A percentile compares a stretch with the other conserved stretches of the same genome.
phyloP scores from a whole-genome alignment of 306 rosid species.

The Prunus padus region DNA sequence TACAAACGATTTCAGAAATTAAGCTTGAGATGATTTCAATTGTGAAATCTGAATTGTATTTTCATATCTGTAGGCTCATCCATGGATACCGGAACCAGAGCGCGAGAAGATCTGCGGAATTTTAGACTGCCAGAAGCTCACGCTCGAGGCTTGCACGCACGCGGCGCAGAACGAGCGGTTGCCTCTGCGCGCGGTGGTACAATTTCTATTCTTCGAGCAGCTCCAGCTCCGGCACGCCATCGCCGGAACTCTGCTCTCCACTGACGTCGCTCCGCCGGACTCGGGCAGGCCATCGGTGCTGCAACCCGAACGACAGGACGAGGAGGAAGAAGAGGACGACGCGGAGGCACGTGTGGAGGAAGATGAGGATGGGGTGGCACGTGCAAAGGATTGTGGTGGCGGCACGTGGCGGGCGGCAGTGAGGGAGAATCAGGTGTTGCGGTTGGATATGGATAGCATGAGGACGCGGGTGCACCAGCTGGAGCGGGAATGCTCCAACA shows the following conservation, averaged over 20 bases:
- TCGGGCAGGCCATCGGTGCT: conserved; percentile 46
- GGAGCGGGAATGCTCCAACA: conserved; percentile 88
- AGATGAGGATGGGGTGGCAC: conserved; percentile 19
- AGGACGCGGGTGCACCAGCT: conserved; percentile 97
- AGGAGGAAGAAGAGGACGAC: conserved; percentile 6
- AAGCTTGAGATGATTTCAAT: background rate
- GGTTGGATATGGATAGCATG: conserved; percentile 97
- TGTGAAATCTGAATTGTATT: background rate
- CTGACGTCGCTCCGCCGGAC: conserved; percentile 42
- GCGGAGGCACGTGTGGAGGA: conserved; percentile 26
- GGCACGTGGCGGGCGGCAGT: conserved; percentile 74
- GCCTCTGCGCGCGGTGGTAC: conserved; percentile 84
- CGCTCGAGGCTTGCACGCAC: conserved; percentile 96
- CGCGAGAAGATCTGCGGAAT: conserved; percentile 77
- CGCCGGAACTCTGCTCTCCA: conserved; percentile 67
- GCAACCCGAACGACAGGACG: conserved; percentile 24
- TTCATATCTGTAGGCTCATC: conserved; percentile 60
- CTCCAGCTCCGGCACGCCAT: conserved; percentile 95
- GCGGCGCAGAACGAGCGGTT: conserved; percentile 98
- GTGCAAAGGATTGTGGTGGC: conserved; percentile 11
- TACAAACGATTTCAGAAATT: background rate
- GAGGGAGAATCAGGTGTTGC: conserved; percentile 96
- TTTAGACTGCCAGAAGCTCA: conserved; percentile 76
- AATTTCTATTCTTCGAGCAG: conserved; percentile 94
- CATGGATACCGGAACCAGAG: conserved; percentile 64